Evolutionary conservation across 2,329 filamentous ascomycete species (phyloP).

Genomic region (Fusarium avenaceum): DNA sequence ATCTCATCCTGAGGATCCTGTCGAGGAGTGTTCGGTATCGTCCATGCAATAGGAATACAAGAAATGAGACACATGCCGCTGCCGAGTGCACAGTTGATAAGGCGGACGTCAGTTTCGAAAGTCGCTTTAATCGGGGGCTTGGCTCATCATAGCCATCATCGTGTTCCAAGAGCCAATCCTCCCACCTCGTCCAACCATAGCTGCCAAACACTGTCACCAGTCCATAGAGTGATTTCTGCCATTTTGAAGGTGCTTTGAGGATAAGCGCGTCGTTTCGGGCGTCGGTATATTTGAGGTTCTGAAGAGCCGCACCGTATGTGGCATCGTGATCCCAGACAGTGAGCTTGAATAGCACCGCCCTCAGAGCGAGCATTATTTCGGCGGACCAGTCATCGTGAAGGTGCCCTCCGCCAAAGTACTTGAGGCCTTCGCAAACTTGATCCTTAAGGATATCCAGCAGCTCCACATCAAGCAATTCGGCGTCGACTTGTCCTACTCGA

Average conservation of each 20-base stretch:
- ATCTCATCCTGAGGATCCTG: conserved; percentile 83
- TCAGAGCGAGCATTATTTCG: conserved; percentile 83
- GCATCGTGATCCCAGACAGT: conserved; percentile 97
- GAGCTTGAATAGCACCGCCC: conserved; percentile 90
- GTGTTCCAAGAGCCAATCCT: conserved; percentile 83
- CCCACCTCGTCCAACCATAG: conserved; percentile 94
- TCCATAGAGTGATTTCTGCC: conserved; percentile 89
- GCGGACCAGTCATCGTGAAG: conserved; percentile 87
- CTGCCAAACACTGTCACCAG: conserved; percentile 86
- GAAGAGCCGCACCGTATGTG: conserved; percentile 91
- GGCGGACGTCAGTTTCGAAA: conserved; percentile 78
- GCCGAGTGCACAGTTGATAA: conserved; percentile 82
- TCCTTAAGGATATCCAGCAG: conserved; percentile 85
- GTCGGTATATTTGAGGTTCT: conserved; percentile 92
- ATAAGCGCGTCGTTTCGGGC: conserved; percentile 75
- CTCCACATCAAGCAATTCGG: conserved; percentile 94
- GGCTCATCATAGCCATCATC: conserved; percentile 80
- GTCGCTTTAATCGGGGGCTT: conserved; percentile 62
- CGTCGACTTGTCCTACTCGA: conserved; percentile 95
- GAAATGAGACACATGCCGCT: conserved; percentile 86
- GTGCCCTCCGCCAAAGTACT: conserved; percentile 82
- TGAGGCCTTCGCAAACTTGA: conserved; percentile 89
- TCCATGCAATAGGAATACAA: conserved; percentile 91
- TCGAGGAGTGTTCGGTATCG: conserved; percentile 93
- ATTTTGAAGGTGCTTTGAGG: conserved; percentile 77